Evolutionary conservation across 2,329 filamentous ascomycete species (phyloP).

Genomic region (Botrytis porri): DNA sequence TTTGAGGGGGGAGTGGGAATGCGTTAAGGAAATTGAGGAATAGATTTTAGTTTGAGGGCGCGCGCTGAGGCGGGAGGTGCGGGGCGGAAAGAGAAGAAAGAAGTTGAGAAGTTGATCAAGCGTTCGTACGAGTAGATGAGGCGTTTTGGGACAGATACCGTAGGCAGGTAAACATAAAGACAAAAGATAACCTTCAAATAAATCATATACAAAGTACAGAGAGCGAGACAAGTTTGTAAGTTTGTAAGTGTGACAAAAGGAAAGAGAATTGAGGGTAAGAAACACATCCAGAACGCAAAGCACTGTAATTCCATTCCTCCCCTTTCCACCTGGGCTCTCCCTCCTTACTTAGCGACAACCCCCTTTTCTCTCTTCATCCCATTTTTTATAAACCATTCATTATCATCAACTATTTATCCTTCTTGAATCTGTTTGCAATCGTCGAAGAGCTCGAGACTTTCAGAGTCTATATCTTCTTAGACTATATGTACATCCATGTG

Average conservation of each 20-base stretch:
- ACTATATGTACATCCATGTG: too few relatives aligned
- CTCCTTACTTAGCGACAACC: background rate
- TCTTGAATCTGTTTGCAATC: too few relatives aligned
- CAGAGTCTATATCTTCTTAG: too few relatives aligned
- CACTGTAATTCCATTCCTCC: background rate
- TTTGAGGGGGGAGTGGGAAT: constrained; percentile 93
- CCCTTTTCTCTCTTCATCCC: background rate
- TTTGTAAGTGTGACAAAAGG: background rate
- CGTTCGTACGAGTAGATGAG: constrained; percentile 2
- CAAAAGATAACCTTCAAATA: background rate
- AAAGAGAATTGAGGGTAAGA: too few relatives aligned
- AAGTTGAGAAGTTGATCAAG: background rate
- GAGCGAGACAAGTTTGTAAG: background rate
- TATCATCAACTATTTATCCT: too few relatives aligned
- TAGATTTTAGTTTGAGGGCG: constrained; percentile 42
- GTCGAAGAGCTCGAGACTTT: too few relatives aligned
- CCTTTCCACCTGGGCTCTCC: background rate
- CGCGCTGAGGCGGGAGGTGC: background rate
- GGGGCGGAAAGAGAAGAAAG: too few relatives aligned
- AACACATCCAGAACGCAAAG: background rate
- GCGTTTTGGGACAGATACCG: constrained; percentile 4
- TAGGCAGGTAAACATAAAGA: constrained; percentile 3
- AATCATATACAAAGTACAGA: background rate
- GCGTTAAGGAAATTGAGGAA: constrained; percentile 94
- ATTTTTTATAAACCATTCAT: background rate